phyloP scores from a whole-genome alignment of 106 monocot genomes.

The Ottelia alismoides region DNA sequence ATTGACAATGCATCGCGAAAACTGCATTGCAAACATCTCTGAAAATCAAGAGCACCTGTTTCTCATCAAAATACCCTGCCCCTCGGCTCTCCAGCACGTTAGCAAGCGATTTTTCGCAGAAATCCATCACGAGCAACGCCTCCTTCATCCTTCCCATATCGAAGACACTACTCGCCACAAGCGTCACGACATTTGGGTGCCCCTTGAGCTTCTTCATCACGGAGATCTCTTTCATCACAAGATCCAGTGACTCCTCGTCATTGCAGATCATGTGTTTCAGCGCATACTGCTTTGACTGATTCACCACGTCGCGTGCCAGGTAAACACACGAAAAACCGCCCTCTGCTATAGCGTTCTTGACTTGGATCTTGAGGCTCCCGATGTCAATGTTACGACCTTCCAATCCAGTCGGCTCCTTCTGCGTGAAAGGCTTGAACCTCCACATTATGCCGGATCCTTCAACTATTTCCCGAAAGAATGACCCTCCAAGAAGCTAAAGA shows the following conservation, averaged over 20 bases:
- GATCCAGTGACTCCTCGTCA: slow-evolving; percentile 64
- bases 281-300: slow-evolving; percentile 70
- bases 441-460: no score
- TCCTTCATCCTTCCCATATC: slow-evolving; percentile 82
- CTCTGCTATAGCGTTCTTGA: slow-evolving; percentile 80
- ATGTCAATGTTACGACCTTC: slow-evolving; percentile 70
- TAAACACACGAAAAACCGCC: slow-evolving; percentile 97
- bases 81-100: slow-evolving; percentile 71
- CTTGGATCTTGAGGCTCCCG: slow-evolving; percentile 57
- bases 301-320: slow-evolving; percentile 39
- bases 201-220: slow-evolving; percentile 81
- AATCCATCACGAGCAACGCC: slow-evolving; percentile 81
- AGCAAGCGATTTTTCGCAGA: slow-evolving; percentile 87
- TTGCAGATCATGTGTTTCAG: slow-evolving; percentile 90
- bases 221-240: slow-evolving; percentile 78
- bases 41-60: slow-evolving; percentile 68
- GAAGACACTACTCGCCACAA: slow-evolving; percentile 46
- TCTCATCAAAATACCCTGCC: slow-evolving; percentile 70
- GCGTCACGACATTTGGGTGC: slow-evolving; percentile 78
- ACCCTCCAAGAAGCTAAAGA: no score
- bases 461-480: no score
- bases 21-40: slow-evolving; percentile 94
- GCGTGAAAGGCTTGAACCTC: slow-evolving; percentile 68
- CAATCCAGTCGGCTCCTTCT: slow-evolving; percentile 60
- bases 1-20: slow-evolving; percentile 90